A percentile compares a stretch with the other conserved stretches of the same genome.
phyloP scores from a whole-genome alignment of 2,329 filamentous ascomycete species.

The Aspergillus sp. region DNA sequence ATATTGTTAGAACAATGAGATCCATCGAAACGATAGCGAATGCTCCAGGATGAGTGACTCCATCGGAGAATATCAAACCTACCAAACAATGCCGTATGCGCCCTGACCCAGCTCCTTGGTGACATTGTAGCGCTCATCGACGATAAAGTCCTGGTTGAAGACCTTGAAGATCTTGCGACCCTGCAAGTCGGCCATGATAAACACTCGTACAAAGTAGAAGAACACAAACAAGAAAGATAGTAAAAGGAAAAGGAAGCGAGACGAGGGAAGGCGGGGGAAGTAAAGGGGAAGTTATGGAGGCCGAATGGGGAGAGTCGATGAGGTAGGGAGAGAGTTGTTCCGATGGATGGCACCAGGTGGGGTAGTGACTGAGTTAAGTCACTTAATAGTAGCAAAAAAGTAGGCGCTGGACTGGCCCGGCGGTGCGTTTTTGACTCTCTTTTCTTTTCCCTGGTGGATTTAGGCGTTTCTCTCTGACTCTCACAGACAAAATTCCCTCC shows the following conservation, averaged over 20 bases:
- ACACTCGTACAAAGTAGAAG: not conserved
- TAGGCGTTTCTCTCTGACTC: not conserved
- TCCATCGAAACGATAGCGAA: not conserved
- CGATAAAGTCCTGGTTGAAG: constrained; percentile 99
- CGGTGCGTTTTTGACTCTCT: not conserved
- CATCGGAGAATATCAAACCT: constrained; percentile 37
- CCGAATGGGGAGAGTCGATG: not conserved
- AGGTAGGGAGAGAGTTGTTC: constrained; percentile 10
- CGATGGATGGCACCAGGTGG: constrained; percentile 9
- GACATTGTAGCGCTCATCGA: constrained; percentile 96
- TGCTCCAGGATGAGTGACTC: not conserved
- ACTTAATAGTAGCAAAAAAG: not conserved
- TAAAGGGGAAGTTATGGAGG: constrained; percentile 11
- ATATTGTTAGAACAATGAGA: not conserved
- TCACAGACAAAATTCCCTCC: not conserved
- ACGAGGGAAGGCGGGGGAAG: constrained; percentile 8
- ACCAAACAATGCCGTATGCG: constrained; percentile 99
- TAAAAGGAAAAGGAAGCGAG: constrained; percentile 9
- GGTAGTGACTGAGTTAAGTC: not conserved
- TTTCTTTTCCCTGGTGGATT: not conserved
- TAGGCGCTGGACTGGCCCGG: not conserved
- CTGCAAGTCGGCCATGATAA: constrained; percentile 59
- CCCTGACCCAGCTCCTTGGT: constrained; percentile 98
- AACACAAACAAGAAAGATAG: constrained; percentile 5
- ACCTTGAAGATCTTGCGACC: constrained; percentile 97